Base-by-base conservation (phyloP, 2,329 filamentous ascomycete species). In the Pseudogymnoascus sp. region DNA sequence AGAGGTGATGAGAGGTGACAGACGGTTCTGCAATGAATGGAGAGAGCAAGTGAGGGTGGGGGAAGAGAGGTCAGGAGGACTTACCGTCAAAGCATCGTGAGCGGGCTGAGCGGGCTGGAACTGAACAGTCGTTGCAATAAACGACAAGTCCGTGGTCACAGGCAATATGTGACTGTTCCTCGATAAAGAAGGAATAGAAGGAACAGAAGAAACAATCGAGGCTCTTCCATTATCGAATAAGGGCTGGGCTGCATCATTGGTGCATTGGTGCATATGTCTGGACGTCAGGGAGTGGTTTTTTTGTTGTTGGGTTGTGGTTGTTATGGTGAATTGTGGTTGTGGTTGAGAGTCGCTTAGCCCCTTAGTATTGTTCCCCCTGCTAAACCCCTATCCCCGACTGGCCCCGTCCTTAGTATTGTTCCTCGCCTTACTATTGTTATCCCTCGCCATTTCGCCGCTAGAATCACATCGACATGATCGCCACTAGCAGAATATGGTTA, bases 311-410 rank as follows among this genome's bases (percentile, higher is more conserved):
- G 8, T 8, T 44, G 44, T 11, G 4, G 23, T 56, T 31, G 50
- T 18, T 56, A 28, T 18, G 25, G 44, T 47, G 31, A 37, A 2
- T 16, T 14, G 42, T 47, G 42, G 21, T 50, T 16, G 47, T 53
- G 47, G 47, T 56, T 56, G 50, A 56, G 50, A 56, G 50, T 56
- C 50, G 50, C 50, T 56, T 56, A 56, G n/a, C 28, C 50, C 28
- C 50, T 56, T 56, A 56, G 50, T 56, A 56, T 56, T 56, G 50
- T 56, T 56, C 28, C 50, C 50, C 28, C n/a, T 56, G 50, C 16
- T 21, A 21, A 2, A 35, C 25, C 25, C 50, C 10, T 18, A 33
- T 21, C 23, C 50, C 47, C 25, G 18, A 33, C 47, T 33, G 21
- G 18, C n/a, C 47, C 25, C 28, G 28, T 3, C 10, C 10, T 33